Base-by-base conservation (phyloP, 306 rosid species). In the Arachis stenosperma region DNA sequence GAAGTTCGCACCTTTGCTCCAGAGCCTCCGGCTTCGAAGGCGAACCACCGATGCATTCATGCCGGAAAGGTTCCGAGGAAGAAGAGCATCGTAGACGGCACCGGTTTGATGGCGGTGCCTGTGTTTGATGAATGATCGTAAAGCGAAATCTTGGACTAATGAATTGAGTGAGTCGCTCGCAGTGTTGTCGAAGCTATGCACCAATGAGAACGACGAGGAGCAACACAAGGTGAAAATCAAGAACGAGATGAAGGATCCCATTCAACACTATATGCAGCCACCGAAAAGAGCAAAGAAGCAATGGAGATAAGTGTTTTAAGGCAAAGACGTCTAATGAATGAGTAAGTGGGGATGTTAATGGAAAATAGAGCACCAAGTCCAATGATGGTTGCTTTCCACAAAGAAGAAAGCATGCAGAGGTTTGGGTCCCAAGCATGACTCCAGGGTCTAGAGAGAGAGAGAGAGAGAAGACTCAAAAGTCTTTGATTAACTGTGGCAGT, bases 1-100 rank as follows among this genome's bases (percentile, higher is more conserved):
- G 29, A 89, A 84, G 69, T 91, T 84, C n/a, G 89, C 94, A 27
- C 97, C 97, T 75, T 52, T 80, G 9, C 84, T 78, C 97, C 97
- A 91, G 66, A 89, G 81, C 51, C 87, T 83, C 67, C 83, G 62
- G 82, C 91, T 93, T 81, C 97, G 75, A 8, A 93, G 86, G 72
- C 96, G 84, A 1, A 84, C 81, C 4, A 89, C 73, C 0, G 92
- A 89, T 67, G 89, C 86, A 70, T 84, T 86, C 77, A 89, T 85
- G n/a, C 92, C 88, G 0, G 97, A 89, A 8, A 89, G 85, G 64
- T 90, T 88, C 13, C 69, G 79, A 0, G 96, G 97, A 72, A 90
- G 84, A 67, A 71, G 50, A 7, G 96, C 88, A 63, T 48, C 77
- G 37, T 88, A 94, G 5, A 88, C 55, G 73, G 88, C 79, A 9